Conservation (phyloP, 345 rosid species). For the Aegle marmelos region DNA sequence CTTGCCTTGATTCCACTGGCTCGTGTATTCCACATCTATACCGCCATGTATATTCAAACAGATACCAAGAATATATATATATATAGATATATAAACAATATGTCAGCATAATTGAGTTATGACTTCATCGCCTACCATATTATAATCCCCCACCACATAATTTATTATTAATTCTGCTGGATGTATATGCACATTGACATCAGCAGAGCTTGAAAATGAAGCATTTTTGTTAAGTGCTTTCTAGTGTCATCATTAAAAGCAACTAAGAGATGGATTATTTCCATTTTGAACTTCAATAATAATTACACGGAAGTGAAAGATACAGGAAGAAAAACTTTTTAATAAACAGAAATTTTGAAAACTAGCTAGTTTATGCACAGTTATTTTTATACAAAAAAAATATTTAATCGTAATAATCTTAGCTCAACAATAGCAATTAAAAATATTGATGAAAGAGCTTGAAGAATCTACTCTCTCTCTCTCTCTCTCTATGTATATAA, state of each 20-base stretch:
- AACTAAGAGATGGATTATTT: neutral
- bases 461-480: too few species aligned
- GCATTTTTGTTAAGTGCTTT: neutral
- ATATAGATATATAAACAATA: neutral
- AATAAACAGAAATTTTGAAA: neutral
- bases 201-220: neutral
- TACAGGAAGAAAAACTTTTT: neutral
- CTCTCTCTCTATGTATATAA: too few species aligned
- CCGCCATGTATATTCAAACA: neutral
- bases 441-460: neutral
- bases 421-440: neutral
- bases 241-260: neutral
- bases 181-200: neutral
- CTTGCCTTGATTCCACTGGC: conserved; percentile 25
- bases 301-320: neutral
- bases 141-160: neutral
- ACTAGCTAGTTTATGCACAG: neutral
- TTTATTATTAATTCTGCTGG: neutral
- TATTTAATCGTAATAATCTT: neutral
- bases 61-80: neutral
- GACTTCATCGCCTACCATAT: neutral
- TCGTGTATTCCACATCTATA: conserved; percentile 17
- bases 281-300: neutral
- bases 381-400: neutral
- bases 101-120: neutral